Conservation (phyloP, 768 basidiomycete species). For the Amanita brunnescens region DNA sequence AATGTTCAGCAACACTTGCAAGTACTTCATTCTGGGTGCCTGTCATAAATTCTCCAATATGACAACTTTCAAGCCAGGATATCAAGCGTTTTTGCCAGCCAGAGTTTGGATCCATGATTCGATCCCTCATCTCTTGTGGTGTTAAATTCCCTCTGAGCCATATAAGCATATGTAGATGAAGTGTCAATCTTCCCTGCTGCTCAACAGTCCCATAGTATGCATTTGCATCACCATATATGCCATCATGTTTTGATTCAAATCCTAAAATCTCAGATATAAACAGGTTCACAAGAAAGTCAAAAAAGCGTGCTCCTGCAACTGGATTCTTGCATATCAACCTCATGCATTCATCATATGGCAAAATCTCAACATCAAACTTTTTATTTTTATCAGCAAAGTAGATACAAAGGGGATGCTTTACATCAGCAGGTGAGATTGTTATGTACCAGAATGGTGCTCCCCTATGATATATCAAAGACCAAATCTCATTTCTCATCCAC, state of each 20-base stretch:
- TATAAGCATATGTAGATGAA: constrained; percentile 22
- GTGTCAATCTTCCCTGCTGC: constrained; percentile 20
- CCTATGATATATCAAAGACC: constrained; percentile 4
- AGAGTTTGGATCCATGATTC: constrained; percentile 6
- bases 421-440: constrained; percentile 24
- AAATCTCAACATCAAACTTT: constrained; percentile 14
- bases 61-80: neutral
- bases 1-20: neutral
- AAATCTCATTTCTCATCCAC: constrained; percentile 1
- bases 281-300: neutral
- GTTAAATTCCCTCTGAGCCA: constrained; percentile 15
- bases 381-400: constrained; percentile 22
- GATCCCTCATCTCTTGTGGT: constrained; percentile 5
- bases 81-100: constrained; percentile 3
- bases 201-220: constrained; percentile 26
- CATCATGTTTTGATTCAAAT: constrained; percentile 10
- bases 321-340: too few species aligned
- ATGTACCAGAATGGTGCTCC: constrained; percentile 27
- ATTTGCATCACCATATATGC: constrained; percentile 20
- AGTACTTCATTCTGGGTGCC: neutral
- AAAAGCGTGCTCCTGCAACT: too few species aligned
- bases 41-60: neutral
- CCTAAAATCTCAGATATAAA: neutral
- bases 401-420: constrained; percentile 21
- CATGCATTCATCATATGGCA: constrained; percentile 5